Evolutionary conservation across 805 yeast genomes (phyloP).

Genomic region (Pichia thaimueangensis): DNA sequence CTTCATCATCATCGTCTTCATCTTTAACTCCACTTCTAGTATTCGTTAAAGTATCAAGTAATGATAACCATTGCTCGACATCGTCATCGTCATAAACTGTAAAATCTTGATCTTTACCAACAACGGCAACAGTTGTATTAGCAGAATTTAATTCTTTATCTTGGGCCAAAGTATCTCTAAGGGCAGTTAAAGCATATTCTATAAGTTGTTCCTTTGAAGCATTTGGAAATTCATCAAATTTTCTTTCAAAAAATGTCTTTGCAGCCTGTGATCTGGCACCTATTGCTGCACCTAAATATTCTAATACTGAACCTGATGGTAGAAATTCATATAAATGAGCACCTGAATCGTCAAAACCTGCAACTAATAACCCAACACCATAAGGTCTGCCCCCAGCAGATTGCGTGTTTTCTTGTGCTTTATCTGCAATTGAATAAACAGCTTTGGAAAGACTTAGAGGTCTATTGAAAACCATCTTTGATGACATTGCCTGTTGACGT

Average conservation of each 20-base stretch:
- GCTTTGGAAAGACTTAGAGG: conserved; percentile 80
- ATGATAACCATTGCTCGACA: conserved; percentile 77
- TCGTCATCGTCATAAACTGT: conserved; percentile 79
- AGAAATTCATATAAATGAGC: conserved; percentile 92
- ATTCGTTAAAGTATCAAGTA: conserved; percentile 59
- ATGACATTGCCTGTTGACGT: conserved; percentile 86
- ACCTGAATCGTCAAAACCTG: conserved; percentile 91
- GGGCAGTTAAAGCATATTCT: conserved; percentile 79
- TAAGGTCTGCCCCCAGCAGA: conserved; percentile 95
- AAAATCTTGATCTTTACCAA: conserved; percentile 71
- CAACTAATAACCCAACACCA: conserved; percentile 89
- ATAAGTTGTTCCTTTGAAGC: conserved; percentile 66
- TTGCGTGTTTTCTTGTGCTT: conserved; percentile 96
- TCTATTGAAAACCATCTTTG: conserved; percentile 78
- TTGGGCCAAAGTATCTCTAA: conserved; percentile 90
- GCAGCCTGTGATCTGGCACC: conserved; percentile 99
- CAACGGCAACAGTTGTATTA: conserved; percentile 88
- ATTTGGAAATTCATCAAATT: conserved; percentile 59
- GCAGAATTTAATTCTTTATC: conserved; percentile 82
- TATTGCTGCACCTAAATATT: conserved; percentile 88
- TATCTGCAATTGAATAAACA: conserved; percentile 82
- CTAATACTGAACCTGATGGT: conserved; percentile 91
- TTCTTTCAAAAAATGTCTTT: conserved; percentile 88
- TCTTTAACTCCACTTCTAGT: conserved; percentile 42
- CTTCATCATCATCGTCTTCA: conserved; percentile 26